Percentiles rank a stretch among this genome's conserved stretches.
Conservation (phyloP, 441 rosid species). For the Adansonia rubrostipa region DNA sequence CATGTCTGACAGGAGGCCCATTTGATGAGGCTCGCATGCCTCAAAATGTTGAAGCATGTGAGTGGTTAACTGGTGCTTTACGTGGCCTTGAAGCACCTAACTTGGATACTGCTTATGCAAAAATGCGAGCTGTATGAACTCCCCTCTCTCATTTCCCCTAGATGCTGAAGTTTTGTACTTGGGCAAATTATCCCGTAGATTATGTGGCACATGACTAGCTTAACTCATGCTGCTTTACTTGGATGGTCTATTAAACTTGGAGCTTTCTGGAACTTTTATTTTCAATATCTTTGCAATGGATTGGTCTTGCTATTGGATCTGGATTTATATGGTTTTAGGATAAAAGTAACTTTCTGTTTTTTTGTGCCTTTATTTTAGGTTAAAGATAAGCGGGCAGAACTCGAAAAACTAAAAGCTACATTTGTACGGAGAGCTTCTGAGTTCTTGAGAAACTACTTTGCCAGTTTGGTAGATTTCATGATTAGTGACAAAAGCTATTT, state of each 20-base stretch:
- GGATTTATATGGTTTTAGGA: not conserved
- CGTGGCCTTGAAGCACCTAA: conserved; percentile 84
- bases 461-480: conserved; percentile 99
- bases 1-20: conserved; percentile 83
- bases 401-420: conserved; percentile 74
- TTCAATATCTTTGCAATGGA: not conserved
- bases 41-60: conserved; percentile 96
- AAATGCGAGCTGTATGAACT: conserved; percentile 83
- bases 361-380: conserved; percentile 60
- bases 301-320: not conserved
- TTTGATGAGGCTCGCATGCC: conserved; percentile 95
- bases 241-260: not conserved
- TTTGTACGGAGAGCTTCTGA: conserved; percentile 95
- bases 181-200: conserved; percentile 20
- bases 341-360: not conserved
- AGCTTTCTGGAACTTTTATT: conserved; percentile 1
- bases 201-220: not conserved
- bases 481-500: conserved; percentile 97
- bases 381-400: conserved; percentile 89
- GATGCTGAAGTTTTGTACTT: conserved; percentile 10
- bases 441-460: conserved; percentile 94
- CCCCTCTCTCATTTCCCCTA: conserved; percentile 26
- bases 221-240: not conserved
- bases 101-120: conserved; percentile 77
- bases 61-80: conserved; percentile 90